Evolutionary conservation across 352 stramenopile species (phyloP).

Genomic region (Pythium rishiriense): DNA sequence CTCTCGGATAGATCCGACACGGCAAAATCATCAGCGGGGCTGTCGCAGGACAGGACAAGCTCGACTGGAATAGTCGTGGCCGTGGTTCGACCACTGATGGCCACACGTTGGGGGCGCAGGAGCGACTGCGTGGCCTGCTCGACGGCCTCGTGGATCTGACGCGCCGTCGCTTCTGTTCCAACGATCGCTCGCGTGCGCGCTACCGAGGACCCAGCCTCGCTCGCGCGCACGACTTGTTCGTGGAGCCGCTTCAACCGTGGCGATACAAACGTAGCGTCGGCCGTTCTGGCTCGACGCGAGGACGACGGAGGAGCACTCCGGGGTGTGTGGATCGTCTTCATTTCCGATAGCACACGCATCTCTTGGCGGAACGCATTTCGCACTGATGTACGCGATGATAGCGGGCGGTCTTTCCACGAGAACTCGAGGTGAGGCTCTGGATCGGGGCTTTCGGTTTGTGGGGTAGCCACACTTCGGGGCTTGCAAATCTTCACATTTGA

Average conservation of each 20-base stretch:
- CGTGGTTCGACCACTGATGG: background rate
- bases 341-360: slow-evolving; percentile 32
- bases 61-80: background rate
- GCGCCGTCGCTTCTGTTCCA: background rate
- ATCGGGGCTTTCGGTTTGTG: background rate
- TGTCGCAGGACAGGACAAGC: background rate
- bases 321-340: slow-evolving; percentile 27
- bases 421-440: slow-evolving; percentile 14
- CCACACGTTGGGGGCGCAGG: background rate
- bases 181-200: slow-evolving; percentile 3
- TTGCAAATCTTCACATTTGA: background rate
- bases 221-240: slow-evolving; percentile 33
- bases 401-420: slow-evolving; percentile 48
- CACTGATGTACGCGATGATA: slow-evolving; percentile 52
- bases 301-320: slow-evolving; percentile 5
- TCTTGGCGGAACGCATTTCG: slow-evolving; percentile 55
- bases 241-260: slow-evolving; percentile 45
- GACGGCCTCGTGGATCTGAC: slow-evolving; percentile 17
- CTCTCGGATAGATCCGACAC: background rate
- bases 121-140: slow-evolving; percentile 15
- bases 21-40: background rate
- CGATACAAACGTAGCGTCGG: slow-evolving; percentile 33
- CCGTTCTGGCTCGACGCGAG: background rate
- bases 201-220: slow-evolving; percentile 23
- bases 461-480: background rate